phyloP scores from a whole-genome alignment of 257 asterid genomes.

The Cordia subcordata region DNA sequence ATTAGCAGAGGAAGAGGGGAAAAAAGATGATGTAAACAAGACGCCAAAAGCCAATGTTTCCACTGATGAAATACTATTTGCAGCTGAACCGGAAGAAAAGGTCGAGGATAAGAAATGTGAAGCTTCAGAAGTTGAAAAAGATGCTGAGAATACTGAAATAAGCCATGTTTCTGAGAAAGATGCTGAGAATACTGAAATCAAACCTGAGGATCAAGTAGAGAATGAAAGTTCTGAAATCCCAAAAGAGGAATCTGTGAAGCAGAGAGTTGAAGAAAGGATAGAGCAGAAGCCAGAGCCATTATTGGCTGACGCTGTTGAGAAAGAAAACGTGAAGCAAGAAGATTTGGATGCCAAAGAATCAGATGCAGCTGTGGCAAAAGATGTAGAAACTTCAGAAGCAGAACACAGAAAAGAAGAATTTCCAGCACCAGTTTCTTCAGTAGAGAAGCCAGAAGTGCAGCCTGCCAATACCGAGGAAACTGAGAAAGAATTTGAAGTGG shows the following conservation, averaged over 20 bases:
- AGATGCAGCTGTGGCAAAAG: constrained; percentile 19
- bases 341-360: constrained; percentile 22
- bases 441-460: constrained; percentile 26
- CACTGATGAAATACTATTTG: background rate
- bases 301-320: constrained; percentile 18
- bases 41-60: constrained; percentile 16
- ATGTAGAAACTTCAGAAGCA: constrained; percentile 22
- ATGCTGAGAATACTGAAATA: constrained; percentile 20
- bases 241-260: constrained; percentile 14
- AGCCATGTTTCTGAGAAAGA: constrained; percentile 5
- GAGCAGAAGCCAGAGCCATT: constrained; percentile 26
- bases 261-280: constrained; percentile 20
- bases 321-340: constrained; percentile 18
- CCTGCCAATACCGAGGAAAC: constrained; percentile 18
- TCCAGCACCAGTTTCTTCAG: constrained; percentile 22
- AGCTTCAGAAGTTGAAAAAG: constrained; percentile 21
- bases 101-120: constrained; percentile 36
- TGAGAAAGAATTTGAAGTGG: constrained; percentile 24
- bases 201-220: constrained; percentile 21
- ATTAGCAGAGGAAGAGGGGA: background rate
- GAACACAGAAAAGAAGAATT: constrained; percentile 17
- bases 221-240: constrained; percentile 15
- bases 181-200: constrained; percentile 14
- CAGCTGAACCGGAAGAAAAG: constrained; percentile 23
- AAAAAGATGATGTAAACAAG: background rate